Percentiles rank a stretch among this genome's conserved stretches.
Conservation (phyloP, 108 stramenopile species). For the Pseudonitzschia multiseries region DNA sequence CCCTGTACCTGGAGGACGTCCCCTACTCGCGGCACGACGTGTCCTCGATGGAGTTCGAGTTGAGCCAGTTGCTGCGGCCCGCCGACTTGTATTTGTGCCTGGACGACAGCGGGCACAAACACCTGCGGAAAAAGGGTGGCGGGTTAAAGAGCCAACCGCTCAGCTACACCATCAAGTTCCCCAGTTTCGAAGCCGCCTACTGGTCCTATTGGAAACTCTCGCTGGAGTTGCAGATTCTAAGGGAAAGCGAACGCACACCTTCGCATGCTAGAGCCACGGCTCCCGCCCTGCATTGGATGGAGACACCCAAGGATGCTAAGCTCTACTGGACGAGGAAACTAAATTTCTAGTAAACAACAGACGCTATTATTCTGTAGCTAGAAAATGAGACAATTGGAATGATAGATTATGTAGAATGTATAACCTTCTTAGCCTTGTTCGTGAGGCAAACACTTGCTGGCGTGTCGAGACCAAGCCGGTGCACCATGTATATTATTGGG, state of each 20-base stretch:
- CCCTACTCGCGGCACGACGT: slow-evolving; percentile 22
- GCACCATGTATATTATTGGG: too few relatives aligned
- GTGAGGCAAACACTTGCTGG: too few relatives aligned
- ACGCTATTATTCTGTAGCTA: too few relatives aligned
- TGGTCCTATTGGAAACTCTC: slow-evolving; percentile 53
- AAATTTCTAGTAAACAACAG: slow-evolving; percentile 37
- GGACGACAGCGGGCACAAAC: slow-evolving; percentile 41
- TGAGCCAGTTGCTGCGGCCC: slow-evolving; percentile 58
- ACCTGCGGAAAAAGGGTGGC: background rate
- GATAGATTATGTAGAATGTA: too few relatives aligned
- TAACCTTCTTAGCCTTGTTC: too few relatives aligned
- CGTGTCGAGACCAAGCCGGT: too few relatives aligned
- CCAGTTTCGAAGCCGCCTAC: slow-evolving; percentile 57
- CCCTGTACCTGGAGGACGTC: slow-evolving; percentile 70
- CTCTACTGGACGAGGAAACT: slow-evolving; percentile 78
- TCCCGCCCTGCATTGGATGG: slow-evolving; percentile 66
- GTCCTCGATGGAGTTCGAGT: slow-evolving; percentile 56
- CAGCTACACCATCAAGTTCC: slow-evolving; percentile 70
- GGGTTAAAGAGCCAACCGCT: slow-evolving; percentile 16
- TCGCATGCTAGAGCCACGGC: background rate
- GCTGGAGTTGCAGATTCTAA: slow-evolving; percentile 20
- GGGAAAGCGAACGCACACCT: slow-evolving; percentile 1
- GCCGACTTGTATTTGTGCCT: slow-evolving; percentile 52
- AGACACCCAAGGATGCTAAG: slow-evolving; percentile 66
- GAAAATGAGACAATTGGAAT: too few relatives aligned